Conservation (phyloP, 148 eudicot species). For the Nepenthes gracilis region DNA sequence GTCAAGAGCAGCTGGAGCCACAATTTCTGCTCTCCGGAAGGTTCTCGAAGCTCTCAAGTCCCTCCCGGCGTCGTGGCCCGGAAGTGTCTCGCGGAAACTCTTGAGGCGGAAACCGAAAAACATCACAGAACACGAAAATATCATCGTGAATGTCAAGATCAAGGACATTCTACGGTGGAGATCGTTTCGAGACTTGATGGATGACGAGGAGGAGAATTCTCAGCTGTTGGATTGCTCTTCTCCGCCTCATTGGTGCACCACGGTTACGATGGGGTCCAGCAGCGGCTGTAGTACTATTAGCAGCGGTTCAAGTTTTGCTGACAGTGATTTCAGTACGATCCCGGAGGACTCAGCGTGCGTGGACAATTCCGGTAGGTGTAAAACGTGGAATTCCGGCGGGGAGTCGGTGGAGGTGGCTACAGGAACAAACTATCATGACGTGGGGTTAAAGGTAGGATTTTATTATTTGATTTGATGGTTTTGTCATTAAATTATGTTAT, state of each 20-base stretch:
- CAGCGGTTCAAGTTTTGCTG: slow-evolving; percentile 21
- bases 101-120: too few species aligned
- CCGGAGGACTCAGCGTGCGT: slow-evolving; percentile 25
- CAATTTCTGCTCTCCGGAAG: slow-evolving; percentile 19
- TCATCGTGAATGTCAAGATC: slow-evolving; percentile 18
- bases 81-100: too few species aligned
- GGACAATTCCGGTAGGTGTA: slow-evolving; percentile 6
- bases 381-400: slow-evolving; percentile 8
- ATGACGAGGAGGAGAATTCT: slow-evolving; percentile 1
- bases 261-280: background rate
- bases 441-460: too few species aligned
- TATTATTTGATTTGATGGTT: background rate
- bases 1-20: slow-evolving; percentile 16
- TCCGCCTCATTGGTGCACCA: background rate
- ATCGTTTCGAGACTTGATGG: slow-evolving; percentile 37
- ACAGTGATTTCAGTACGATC: slow-evolving; percentile 21
- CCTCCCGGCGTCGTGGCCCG: slow-evolving; percentile 11
- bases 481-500: background rate
- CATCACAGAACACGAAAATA: too few species aligned
- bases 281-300: background rate
- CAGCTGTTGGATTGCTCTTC: slow-evolving; percentile 13
- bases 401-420: slow-evolving; percentile 4
- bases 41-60: slow-evolving; percentile 18
- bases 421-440: background rate
- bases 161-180: slow-evolving; percentile 64